These are phyloP conservation scores for Scheffersomyces lignosus DNA, from an alignment of 805 yeast species.

Conservation along the genomic window DNA sequence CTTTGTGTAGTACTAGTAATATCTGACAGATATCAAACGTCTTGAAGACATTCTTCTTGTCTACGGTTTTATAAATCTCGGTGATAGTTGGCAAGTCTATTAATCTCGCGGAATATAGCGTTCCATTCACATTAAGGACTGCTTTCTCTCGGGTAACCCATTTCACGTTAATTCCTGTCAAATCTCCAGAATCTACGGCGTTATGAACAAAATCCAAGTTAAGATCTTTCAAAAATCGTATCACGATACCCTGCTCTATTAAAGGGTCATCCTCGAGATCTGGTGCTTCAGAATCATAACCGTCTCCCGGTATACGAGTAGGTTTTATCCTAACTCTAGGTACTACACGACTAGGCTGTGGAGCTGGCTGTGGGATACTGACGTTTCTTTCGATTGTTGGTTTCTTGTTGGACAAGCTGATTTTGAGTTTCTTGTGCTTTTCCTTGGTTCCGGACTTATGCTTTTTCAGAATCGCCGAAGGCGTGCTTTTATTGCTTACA, in stretches of 20 bases:
- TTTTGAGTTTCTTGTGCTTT: constrained; percentile 24
- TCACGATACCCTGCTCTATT: constrained; percentile 79
- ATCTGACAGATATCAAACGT: constrained; percentile 86
- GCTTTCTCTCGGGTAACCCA: constrained; percentile 87
- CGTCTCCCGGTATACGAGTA: constrained; percentile 83
- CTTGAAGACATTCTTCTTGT: constrained; percentile 83
- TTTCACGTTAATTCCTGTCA: constrained; percentile 67
- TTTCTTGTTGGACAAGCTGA: constrained; percentile 17
- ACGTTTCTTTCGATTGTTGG: too few species aligned
- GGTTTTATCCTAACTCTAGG: constrained; percentile 52
- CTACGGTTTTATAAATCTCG: constrained; percentile 87
- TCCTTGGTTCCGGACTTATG: constrained; percentile 10
- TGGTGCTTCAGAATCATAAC: constrained; percentile 95
- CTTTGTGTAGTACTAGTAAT: constrained; percentile 62
- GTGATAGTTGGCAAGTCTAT: constrained; percentile 88
- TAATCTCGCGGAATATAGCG: constrained; percentile 76
- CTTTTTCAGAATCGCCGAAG: constrained; percentile 1
- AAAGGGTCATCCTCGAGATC: constrained; percentile 94
- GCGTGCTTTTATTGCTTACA: constrained; percentile 1
- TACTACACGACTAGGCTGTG: too few species aligned
- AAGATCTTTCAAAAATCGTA: constrained; percentile 70
- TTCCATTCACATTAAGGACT: constrained; percentile 64
- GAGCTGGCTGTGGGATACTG: too few species aligned
- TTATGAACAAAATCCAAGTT: constrained; percentile 72
- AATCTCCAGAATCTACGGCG: constrained; percentile 77